Evolutionary conservation across 129 eudicot genomes (phyloP).

Genomic region (Sambucus nigra): DNA sequence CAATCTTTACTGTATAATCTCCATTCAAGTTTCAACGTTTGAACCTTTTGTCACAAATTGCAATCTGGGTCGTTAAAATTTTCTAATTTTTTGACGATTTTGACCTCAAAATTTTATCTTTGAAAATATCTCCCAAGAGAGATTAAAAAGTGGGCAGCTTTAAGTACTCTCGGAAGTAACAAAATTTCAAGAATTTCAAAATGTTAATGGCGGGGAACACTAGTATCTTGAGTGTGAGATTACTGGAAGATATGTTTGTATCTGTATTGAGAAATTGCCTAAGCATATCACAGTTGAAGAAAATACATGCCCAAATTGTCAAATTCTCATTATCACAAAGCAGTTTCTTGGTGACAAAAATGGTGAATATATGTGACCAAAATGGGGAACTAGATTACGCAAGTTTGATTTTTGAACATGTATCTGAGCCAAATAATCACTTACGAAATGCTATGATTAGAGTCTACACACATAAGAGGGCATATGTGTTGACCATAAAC

Average conservation of each 20-base stretch:
- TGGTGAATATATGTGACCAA: conserved; percentile 53
- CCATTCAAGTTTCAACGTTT: neutral
- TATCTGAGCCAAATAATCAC: conserved; percentile 37
- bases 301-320: conserved; percentile 51
- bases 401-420: conserved; percentile 34
- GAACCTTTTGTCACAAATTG: neutral
- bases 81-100: too few species aligned
- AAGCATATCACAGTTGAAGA: conserved; percentile 25
- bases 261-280: conserved; percentile 33
- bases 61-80: too few species aligned
- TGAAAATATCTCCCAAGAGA: too few species aligned
- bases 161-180: too few species aligned
- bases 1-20: neutral
- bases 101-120: too few species aligned
- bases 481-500: conserved; percentile 19
- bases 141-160: too few species aligned
- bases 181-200: too few species aligned
- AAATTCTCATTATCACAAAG: conserved; percentile 45
- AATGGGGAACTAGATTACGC: conserved; percentile 36
- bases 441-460: conserved; percentile 51
- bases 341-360: conserved; percentile 54
- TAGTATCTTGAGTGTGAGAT: conserved; percentile 22
- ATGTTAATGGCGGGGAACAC: conserved; percentile 23
- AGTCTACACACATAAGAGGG: conserved; percentile 33
- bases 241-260: conserved; percentile 48